Evolutionary conservation across 768 basidiomycete genomes (phyloP).

Genomic region (Suillus subalutaceus): DNA sequence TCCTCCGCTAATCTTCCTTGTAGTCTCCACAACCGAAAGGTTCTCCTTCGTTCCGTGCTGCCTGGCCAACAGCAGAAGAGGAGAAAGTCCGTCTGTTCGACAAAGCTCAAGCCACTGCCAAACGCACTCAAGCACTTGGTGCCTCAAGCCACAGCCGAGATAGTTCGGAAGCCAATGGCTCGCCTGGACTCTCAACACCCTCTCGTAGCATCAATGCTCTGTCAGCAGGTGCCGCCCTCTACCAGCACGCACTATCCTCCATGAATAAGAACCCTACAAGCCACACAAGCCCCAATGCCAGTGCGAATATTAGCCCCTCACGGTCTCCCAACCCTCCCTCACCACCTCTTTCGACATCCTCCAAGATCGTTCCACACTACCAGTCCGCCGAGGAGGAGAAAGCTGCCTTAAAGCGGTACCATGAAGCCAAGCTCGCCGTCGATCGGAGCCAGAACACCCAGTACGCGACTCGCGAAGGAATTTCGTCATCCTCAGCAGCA

Average conservation of each 20-base stretch:
- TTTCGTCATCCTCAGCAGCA: constrained; percentile 33
- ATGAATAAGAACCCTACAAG: constrained; percentile 29
- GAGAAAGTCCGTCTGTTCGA: constrained; percentile 77
- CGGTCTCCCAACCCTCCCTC: constrained; percentile 33
- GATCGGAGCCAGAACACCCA: constrained; percentile 53
- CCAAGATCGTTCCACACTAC: constrained; percentile 47
- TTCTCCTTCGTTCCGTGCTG: constrained; percentile 8
- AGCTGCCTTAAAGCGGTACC: constrained; percentile 64
- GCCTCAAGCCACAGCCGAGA: constrained; percentile 30
- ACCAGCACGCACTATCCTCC: constrained; percentile 48
- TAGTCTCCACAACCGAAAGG: constrained; percentile 18
- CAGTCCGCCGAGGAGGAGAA: constrained; percentile 76
- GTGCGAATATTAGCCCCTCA: constrained; percentile 32
- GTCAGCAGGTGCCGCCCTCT: constrained; percentile 47
- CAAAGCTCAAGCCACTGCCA: constrained; percentile 67
- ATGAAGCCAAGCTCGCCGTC: constrained; percentile 73
- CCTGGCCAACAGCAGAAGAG: constrained; percentile 73
- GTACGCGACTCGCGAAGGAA: constrained; percentile 26
- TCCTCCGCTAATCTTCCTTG: constrained; percentile 20
- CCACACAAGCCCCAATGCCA: constrained; percentile 24
- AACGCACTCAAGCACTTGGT: constrained; percentile 52
- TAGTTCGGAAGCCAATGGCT: constrained; percentile 32
- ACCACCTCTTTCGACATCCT: constrained; percentile 26
- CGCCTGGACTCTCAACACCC: constrained; percentile 18
- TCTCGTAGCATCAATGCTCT: constrained; percentile 18